Base-by-base conservation (phyloP, 441 rosid species). In the Hypseocharis bilobata region DNA sequence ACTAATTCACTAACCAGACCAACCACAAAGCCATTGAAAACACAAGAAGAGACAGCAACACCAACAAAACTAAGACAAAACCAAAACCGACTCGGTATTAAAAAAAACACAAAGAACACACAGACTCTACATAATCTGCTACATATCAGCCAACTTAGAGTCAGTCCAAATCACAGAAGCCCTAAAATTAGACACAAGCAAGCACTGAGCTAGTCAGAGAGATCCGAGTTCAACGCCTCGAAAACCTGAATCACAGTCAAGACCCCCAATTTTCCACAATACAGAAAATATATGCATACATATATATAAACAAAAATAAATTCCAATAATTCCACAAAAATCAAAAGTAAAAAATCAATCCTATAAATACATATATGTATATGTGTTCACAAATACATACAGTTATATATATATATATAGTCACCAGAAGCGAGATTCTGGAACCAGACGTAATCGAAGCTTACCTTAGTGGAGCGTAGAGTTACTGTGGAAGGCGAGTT, bases 141-240 rank as follows among this genome's bases (percentile, higher is more conserved):
- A 67, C 68, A 72, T 61, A 65, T 45, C 36, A 68, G 78, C 78
- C 52, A 60, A 65, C 72, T 73, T 29, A 62, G 81, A 77, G 79
- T 72, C 42, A 74, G 75, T 72, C 78, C 44, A 13, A 74, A 52
- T 65, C 68, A 17, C 67, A 69, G 49, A 69, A 60, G 10, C 62
- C 29, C 69, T 74, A 72, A 77, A 74, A 69, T 44, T 71, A 80
- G 80, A 19, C 64, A 73, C 59, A 47, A 44, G 32, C 62, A 62
- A 65, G 25, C 65, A 69, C 60, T 62, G 55, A 69, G 72, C 29
- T 11, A 28, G 57, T 65, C 74, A 71, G 66, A 69, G 40, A 78
- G 85, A 85, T 88, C 96, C 96, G 81, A 81, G 67, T 68, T 64
- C 60, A 68, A 44, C 40, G 82, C 86, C 81, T 19, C 56, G 4